Percentiles rank a stretch among this genome's conserved stretches.
Conservation (phyloP, 169 alveolate genomes). For the Plasmodium adleri region DNA sequence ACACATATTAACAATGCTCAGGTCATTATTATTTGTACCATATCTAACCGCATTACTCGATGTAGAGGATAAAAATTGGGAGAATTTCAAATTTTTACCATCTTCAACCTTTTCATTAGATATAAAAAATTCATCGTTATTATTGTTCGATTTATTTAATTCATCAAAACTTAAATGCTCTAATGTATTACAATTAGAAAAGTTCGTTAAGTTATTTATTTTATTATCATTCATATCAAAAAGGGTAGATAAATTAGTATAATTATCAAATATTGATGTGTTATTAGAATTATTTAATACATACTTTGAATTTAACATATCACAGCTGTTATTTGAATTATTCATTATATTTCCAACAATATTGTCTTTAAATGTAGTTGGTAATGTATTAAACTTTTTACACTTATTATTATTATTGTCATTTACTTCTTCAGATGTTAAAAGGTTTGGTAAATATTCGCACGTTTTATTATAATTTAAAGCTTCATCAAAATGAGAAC, state of each 20-base stretch:
- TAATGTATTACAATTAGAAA: constrained; percentile 47
- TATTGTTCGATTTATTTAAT: neutral
- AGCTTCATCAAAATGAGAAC: constrained; percentile 1
- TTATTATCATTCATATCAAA: constrained; percentile 45
- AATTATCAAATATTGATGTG: constrained; percentile 36
- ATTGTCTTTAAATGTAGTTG: constrained; percentile 15
- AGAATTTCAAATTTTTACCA: neutral
- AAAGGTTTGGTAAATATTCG: constrained; percentile 41
- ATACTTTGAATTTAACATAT: constrained; percentile 35
- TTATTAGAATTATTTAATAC: constrained; percentile 57
- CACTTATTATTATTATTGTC: neutral
- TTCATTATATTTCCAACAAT: constrained; percentile 6
- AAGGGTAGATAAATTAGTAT: constrained; percentile 33
- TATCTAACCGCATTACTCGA: neutral
- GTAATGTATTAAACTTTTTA: constrained; percentile 11
- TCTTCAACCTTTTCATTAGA: constrained; percentile 47
- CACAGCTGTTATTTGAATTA: constrained; percentile 17
- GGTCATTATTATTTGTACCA: neutral
- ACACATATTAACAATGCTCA: neutral
- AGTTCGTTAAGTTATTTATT: constrained; percentile 3
- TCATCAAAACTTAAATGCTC: constrained; percentile 63
- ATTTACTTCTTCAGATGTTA: constrained; percentile 14
- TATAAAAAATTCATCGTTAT: neutral
- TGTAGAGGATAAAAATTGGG: neutral
- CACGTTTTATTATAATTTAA: constrained; percentile 43